A percentile compares a stretch with the other conserved stretches of the same genome.
These are phyloP conservation scores for Micractinium conductrix DNA, from an alignment of 139 green algal genomes.

Conservation along the genomic window DNA sequence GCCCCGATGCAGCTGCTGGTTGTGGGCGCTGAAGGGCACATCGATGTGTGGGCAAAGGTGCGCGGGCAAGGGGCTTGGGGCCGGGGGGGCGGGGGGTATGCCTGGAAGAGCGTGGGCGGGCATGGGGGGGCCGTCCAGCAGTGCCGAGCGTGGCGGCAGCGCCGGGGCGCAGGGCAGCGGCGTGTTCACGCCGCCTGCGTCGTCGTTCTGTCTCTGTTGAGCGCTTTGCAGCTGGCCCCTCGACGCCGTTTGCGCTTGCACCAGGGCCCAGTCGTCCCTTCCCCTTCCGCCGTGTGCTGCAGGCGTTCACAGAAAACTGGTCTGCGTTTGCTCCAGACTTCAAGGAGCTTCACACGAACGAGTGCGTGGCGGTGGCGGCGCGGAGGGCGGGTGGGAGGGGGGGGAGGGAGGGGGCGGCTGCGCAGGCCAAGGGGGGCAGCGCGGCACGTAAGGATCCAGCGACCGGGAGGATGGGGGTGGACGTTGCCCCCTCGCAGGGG, in stretches of 20 bases:
- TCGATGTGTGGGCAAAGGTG: constrained; percentile 84
- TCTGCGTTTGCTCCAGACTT: constrained; percentile 96
- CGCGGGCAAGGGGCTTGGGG: not conserved
- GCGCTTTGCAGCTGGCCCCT: too few species aligned
- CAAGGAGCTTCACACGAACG: constrained; percentile 85
- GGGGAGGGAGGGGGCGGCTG: too few species aligned
- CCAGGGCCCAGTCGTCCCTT: too few species aligned
- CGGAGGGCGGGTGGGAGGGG: too few species aligned
- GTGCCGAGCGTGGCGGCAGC: not conserved
- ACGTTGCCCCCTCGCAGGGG: too few species aligned
- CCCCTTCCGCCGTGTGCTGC: not conserved
- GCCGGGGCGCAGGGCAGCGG: not conserved
- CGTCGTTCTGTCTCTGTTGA: too few species aligned
- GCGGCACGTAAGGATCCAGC: too few species aligned
- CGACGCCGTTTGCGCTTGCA: too few species aligned
- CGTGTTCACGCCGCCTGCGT: too few species aligned
- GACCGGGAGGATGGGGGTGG: too few species aligned
- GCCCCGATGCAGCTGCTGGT: constrained; percentile 65
- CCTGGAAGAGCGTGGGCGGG: not conserved
- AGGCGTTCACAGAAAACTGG: constrained; percentile 91
- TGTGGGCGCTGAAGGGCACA: constrained; percentile 47
- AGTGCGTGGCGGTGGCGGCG: too few species aligned
- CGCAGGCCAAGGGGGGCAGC: too few species aligned
- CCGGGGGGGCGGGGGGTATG: not conserved
- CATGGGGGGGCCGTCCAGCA: not conserved